phyloP scores from a whole-genome alignment of 192 early-diverging fungal genomes.

The Paraglomus brasilianum region DNA sequence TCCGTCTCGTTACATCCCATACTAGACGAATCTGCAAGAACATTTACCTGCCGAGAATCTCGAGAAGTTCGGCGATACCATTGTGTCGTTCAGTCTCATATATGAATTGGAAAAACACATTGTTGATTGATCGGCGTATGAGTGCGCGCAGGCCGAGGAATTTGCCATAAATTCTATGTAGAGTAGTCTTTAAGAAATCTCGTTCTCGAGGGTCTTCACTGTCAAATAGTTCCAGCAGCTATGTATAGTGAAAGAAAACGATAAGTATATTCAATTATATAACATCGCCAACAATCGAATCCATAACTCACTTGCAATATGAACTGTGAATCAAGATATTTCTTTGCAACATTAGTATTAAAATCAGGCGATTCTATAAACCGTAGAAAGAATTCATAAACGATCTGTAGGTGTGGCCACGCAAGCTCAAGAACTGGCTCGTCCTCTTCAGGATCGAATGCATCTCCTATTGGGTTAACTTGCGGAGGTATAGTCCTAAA shows the following conservation, averaged over 20 bases:
- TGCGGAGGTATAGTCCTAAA: conserved; percentile 97
- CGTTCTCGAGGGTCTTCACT: conserved; percentile 98
- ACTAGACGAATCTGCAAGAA: background rate
- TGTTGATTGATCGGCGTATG: conserved; percentile 96
- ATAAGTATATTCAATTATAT: background rate
- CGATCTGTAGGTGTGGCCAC: conserved; percentile 98
- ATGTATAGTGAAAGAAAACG: conserved; percentile 18
- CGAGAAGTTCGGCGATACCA: conserved; percentile 96
- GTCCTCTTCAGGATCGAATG: conserved; percentile 99
- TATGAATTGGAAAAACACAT: conserved; percentile 97
- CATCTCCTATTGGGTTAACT: conserved; percentile 92
- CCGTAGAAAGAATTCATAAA: conserved; percentile 97
- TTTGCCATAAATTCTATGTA: conserved; percentile 98
- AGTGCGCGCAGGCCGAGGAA: conserved; percentile 96
- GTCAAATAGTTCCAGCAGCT: conserved; percentile 98
- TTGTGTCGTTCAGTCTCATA: conserved; percentile 98
- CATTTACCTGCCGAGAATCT: conserved; percentile 92
- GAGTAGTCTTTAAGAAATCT: conserved; percentile 96
- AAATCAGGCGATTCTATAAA: conserved; percentile 99
- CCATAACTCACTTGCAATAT: conserved; percentile 69
- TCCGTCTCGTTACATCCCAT: too few species aligned
- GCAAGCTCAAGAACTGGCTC: conserved; percentile 95
- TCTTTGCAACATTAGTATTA: conserved; percentile 93
- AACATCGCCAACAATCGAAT: background rate
- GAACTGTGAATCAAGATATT: conserved; percentile 96